Evolutionary conservation across 257 asterid species (phyloP), one percentile per base, ranked within the genome.

Genomic region (Penstemon newberryi): DNA sequence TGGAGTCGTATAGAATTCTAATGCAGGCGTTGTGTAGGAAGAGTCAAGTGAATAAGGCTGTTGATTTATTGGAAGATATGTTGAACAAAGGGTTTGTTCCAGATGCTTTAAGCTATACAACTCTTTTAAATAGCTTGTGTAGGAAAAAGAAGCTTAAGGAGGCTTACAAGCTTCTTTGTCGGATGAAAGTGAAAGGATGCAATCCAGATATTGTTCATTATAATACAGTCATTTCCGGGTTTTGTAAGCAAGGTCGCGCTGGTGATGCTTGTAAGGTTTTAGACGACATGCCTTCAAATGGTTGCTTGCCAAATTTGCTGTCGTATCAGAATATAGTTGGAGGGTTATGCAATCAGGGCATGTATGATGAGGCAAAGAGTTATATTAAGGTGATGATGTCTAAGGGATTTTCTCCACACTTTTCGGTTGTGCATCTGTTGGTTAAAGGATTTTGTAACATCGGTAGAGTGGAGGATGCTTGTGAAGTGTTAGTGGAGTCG

Each of bases 171-270:
- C 87, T 93, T 80, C 89, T 93, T 4, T 93, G 97, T 64, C 81
- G 96, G 72, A 93, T 93, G 99, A 90, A 87, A 79, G 76, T 88
- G 75, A 90, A 85, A 78, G 95, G 96, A 43, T 93, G 97, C 82
- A 75, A 85, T 57, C 96, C 97, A 13, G 99, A 93, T 78, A 80
- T 88, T 5, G 82, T 90, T 67, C 97, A 93, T 68, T 90, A 90
- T 69, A 93, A 90, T 65, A 93, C 91, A 3, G 89, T 90, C 55
- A 87, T 93, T 73, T 62, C 70, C 38, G 99, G 99, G 19, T 88
- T 82, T 65, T 93, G 97, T 69, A 80, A 93, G 75, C 84, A 69
- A 56, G 96, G 96, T 33, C 89, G 87, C 25, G 92, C 89, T 65
- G 76, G 78, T 60, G 97, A 93, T 78, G 96, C 92, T 19, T 88